Evolutionary conservation across 2,329 filamentous ascomycete genomes (phyloP), one percentile per base, ranked within the genome.

Genomic region (Pseudocercospora vitis): DNA sequence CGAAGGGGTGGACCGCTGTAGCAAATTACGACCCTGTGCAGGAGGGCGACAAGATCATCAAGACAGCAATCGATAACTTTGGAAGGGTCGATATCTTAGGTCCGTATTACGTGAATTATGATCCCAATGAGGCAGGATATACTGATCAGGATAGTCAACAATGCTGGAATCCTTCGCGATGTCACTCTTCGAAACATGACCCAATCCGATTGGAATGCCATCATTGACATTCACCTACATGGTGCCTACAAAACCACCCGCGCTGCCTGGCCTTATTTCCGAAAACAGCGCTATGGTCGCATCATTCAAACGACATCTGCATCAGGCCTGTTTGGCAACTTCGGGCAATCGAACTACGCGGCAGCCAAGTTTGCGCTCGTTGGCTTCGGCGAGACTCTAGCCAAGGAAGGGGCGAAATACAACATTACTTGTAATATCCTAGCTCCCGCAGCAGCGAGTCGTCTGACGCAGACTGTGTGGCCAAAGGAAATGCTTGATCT

Each of bases 181-280:
- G 73, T 96, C 69, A 92, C 88, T 80, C 96, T 97, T 78, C 95
- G 95, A 81, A 96, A 96, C 76, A 94, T 96, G 83, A 91, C 86
- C 73, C 91, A 97, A 71, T 76, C 86, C 68, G 92, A 97, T 74
- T 97, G 92, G 92, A 91, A 97, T 71, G 77, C 95, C 61, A 88
- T 96, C 71, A 88, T 91, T 73, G 86, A 90, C 65, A 90, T 97
- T 48, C 94, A 97, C 73, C 81, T 95, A 37, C 83, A 89, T 63
- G 92, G 92, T 63, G 97, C 92, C 55, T 97, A 95, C 79, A 95
- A 95, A 78, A 85, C 92, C 59, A 92, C 91, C 69, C 95, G 95
- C 81, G 94, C 92, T 55, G 92, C 92, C n/a, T 97, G 92, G 90
- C 92, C 92, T 40, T 88, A 96, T 76, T 96, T 97, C 81, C 83